phyloP scores from a whole-genome alignment of 2,329 filamentous ascomycete species.

The Aureobasidium pullulans region DNA sequence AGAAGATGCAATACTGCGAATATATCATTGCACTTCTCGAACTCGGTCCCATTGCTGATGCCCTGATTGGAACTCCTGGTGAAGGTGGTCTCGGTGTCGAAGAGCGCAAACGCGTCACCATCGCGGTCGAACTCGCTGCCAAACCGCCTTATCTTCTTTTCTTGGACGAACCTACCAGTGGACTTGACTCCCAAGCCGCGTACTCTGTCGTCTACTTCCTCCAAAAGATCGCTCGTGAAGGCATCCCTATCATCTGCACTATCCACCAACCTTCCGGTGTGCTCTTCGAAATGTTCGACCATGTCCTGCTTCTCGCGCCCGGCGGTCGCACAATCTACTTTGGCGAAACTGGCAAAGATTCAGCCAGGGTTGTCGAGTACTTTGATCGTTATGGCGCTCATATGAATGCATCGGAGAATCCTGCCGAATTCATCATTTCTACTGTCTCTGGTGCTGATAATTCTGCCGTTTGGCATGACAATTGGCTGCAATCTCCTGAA shows the following conservation, averaged over 20 bases:
- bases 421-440: conserved; percentile 66
- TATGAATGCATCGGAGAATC: conserved; percentile 58
- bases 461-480: conserved; percentile 32
- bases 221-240: conserved; percentile 48
- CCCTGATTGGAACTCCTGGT: conserved; percentile 61
- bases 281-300: conserved; percentile 39
- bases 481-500: conserved; percentile 40
- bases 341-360: conserved; percentile 38
- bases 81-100: conserved; percentile 54
- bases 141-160: conserved; percentile 54
- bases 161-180: conserved; percentile 51
- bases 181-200: conserved; percentile 56
- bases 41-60: conserved; percentile 59
- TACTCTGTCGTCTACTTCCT: conserved; percentile 58
- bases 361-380: conserved; percentile 34
- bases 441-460: conserved; percentile 40
- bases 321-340: conserved; percentile 41
- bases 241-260: conserved; percentile 40
- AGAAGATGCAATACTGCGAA: conserved; percentile 58
- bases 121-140: conserved; percentile 38
- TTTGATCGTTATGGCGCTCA: conserved; percentile 61
- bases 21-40: conserved; percentile 60
- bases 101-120: conserved; percentile 55
- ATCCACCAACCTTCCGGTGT: conserved; percentile 55
- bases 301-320: conserved; percentile 36